Evolutionary conservation across 306 rosid genomes (phyloP), one percentile per base, ranked within the genome.

Genomic region (Castanea crenata): DNA sequence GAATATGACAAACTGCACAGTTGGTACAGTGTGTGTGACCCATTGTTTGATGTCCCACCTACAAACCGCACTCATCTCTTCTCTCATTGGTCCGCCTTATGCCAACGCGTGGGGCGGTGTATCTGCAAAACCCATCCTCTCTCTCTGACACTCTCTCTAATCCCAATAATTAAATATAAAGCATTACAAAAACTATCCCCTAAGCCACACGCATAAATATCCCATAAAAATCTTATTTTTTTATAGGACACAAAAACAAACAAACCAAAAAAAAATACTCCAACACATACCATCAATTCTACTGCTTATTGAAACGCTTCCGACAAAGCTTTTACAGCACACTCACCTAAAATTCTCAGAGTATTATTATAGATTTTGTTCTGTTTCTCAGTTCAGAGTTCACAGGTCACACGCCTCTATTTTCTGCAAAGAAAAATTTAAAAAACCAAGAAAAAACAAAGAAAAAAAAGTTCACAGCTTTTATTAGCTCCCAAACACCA

Each of bases 91-190:
- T 84, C 74, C 21, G 6, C 41, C 74, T 10, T 20, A 82, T 67
- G 27, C 88, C 76, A 73, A 72, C 80, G 93, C 89, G 87, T 91
- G 88, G 87, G 89, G 5, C 87, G 91, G 88, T 84, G 78, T 74
- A 74, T 80, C 87, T 81, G 78, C 81, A 16, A 14, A 73, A 27
- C 62, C 79, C 79, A 46, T 67, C 78, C 77, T 59, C 23, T 72
- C 12, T 16, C 4, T 27, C 61, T 38, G 11, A 8, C 46, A 41
- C 46, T 49, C 54, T 49, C 54, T 12, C 54, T 49, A 49, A 49
- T 49, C 54, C 20, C 61, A 14, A 51, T 19, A 73, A 27, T 23
- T 4, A 68, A 68, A 34, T 68, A 41, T 10, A 1, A 68, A 68
- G 46, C 46, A 38, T 41, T 41, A 41, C 11, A 41, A 41, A 41